These are phyloP conservation scores for Boletellus sp. DNA, from an alignment of 1,284 basidiomycete species.

Conservation along the genomic window DNA sequence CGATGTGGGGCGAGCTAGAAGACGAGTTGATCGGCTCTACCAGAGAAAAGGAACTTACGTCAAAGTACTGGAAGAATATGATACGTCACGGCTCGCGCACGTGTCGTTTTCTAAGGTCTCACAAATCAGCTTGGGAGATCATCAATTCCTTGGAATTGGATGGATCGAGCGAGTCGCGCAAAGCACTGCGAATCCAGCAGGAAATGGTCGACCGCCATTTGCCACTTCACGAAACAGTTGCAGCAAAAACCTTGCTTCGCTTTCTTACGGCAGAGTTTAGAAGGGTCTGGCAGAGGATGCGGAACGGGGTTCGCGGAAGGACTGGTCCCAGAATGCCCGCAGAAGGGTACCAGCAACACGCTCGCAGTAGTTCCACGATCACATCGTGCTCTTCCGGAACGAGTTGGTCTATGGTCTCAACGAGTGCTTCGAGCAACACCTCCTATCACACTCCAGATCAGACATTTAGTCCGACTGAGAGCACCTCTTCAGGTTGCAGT, in stretches of 20 bases:
- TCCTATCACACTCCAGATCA: no score
- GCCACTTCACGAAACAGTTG: constrained; percentile 13
- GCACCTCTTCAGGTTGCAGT: constrained; percentile 6
- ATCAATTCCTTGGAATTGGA: constrained; percentile 9
- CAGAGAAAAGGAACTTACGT: constrained; percentile 15
- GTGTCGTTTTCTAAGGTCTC: constrained; percentile 10
- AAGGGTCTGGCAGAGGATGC: constrained; percentile 8
- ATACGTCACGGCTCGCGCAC: constrained; percentile 12
- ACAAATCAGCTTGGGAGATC: constrained; percentile 17
- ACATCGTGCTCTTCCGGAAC: not conserved
- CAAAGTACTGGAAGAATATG: constrained; percentile 17
- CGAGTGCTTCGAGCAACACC: not conserved
- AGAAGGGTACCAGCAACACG: no score
- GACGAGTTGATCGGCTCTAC: constrained; percentile 14
- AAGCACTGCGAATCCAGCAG: constrained; percentile 14
- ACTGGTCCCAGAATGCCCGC: not conserved
- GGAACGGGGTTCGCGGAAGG: not conserved
- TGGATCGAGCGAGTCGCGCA: not conserved
- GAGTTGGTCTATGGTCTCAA: not conserved
- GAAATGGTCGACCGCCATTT: constrained; percentile 21
- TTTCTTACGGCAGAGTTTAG: constrained; percentile 1
- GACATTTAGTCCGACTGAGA: not conserved
- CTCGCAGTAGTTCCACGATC: not conserved
- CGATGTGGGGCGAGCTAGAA: constrained; percentile 29
- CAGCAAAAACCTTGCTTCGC: constrained; percentile 14